Evolutionary conservation across 257 asterid genomes (phyloP).

Genomic region (Ocimum tenuiflorum): DNA sequence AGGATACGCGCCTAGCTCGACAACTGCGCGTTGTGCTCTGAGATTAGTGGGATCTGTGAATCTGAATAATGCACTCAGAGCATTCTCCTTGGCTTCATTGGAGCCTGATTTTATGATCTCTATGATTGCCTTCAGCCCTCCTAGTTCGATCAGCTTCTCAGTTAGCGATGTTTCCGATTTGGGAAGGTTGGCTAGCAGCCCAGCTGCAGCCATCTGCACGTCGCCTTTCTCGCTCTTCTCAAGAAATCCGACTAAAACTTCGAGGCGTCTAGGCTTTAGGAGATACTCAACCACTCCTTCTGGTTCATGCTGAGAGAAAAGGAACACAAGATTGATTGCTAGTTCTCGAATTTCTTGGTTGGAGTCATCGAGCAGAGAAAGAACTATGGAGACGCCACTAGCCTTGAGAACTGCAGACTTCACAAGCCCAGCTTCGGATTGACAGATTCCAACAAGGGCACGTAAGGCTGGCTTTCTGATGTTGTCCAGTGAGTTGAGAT

Average conservation of each 20-base stretch:
- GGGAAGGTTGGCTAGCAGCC: constrained; percentile 55
- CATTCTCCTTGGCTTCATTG: constrained; percentile 54
- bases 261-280: constrained; percentile 49
- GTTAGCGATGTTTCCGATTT: constrained; percentile 48
- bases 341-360: constrained; percentile 47
- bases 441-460: constrained; percentile 47
- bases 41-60: constrained; percentile 58
- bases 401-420: constrained; percentile 53
- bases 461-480: constrained; percentile 44
- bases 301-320: constrained; percentile 61
- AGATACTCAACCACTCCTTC: constrained; percentile 59
- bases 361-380: constrained; percentile 50
- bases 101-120: constrained; percentile 36
- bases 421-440: constrained; percentile 43
- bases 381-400: constrained; percentile 44
- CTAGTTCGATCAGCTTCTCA: constrained; percentile 42
- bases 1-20: constrained; percentile 39
- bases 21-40: constrained; percentile 31
- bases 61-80: constrained; percentile 52
- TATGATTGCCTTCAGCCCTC: constrained; percentile 48
- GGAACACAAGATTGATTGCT: constrained; percentile 48
- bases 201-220: constrained; percentile 60
- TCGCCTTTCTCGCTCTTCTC: constrained; percentile 43
- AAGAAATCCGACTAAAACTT: constrained; percentile 51
- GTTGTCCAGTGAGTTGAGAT: constrained; percentile 29